These are phyloP conservation scores for Pharnaceum exiguum DNA, from an alignment of 148 eudicot genomes.

Conservation along the genomic window DNA sequence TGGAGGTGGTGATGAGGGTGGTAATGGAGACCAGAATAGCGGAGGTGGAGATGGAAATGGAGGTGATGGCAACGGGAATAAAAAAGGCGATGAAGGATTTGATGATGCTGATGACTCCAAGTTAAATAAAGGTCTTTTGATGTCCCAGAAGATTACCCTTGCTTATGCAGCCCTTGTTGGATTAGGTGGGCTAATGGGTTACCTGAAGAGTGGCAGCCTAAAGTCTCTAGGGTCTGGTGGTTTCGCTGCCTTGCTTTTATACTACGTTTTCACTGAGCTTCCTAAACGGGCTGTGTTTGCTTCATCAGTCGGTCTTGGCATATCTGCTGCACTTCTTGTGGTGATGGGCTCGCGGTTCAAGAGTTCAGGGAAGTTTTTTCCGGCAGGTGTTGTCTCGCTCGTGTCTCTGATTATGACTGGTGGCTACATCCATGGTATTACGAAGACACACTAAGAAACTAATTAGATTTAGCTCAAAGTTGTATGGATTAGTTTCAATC, in stretches of 20 bases:
- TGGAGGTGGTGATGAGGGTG: slow-evolving; percentile 39
- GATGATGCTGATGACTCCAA: slow-evolving; percentile 35
- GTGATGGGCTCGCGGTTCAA: slow-evolving; percentile 85
- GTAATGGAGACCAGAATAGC: slow-evolving; percentile 21
- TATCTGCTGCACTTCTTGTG: slow-evolving; percentile 75
- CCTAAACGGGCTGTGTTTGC: slow-evolving; percentile 72
- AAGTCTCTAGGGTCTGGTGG: slow-evolving; percentile 79
- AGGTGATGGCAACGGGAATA: slow-evolving; percentile 23
- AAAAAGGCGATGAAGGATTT: slow-evolving; percentile 29
- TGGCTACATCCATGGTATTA: slow-evolving; percentile 73
- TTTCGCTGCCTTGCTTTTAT: slow-evolving; percentile 50
- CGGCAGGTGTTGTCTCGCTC: slow-evolving; percentile 81
- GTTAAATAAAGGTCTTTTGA: slow-evolving; percentile 47
- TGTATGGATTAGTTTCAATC: not conserved
- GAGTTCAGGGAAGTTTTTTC: slow-evolving; percentile 80
- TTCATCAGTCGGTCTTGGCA: slow-evolving; percentile 75
- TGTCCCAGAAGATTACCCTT: slow-evolving; percentile 86
- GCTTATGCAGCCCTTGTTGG: slow-evolving; percentile 84
- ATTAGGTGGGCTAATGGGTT: slow-evolving; percentile 79
- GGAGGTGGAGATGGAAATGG: slow-evolving; percentile 45
- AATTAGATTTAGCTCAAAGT: not conserved
- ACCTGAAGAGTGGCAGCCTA: slow-evolving; percentile 70
- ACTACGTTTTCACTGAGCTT: slow-evolving; percentile 57
- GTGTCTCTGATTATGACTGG: slow-evolving; percentile 79
- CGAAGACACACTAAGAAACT: slow-evolving; percentile 41